Conservation (phyloP, 371 early-diverging fungal genomes). For the Scutellospora calospora region DNA sequence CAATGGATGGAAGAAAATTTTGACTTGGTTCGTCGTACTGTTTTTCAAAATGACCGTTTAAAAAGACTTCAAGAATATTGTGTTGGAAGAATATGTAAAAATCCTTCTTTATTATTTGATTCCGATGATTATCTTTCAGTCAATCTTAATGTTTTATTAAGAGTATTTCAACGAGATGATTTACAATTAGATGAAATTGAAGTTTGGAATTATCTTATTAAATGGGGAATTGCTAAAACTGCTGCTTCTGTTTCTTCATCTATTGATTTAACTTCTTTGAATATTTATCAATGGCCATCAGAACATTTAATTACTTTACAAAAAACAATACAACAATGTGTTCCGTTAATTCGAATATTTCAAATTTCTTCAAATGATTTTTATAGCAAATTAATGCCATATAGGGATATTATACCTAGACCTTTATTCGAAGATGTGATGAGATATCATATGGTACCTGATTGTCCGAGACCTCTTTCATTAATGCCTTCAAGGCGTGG, state of each 20-base stretch:
- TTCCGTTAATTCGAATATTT: slow-evolving; percentile 38
- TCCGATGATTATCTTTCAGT: slow-evolving; percentile 12
- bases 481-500: slow-evolving; percentile 21
- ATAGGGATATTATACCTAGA: slow-evolving; percentile 14
- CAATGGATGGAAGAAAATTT: slow-evolving; percentile 40
- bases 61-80: slow-evolving; percentile 37
- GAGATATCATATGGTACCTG: slow-evolving; percentile 20
- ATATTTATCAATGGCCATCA: slow-evolving; percentile 9
- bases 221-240: slow-evolving; percentile 34
- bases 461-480: not conserved
- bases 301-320: slow-evolving; percentile 14
- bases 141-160: slow-evolving; percentile 14
- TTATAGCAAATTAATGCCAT: slow-evolving; percentile 10
- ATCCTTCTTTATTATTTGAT: slow-evolving; percentile 24
- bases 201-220: slow-evolving; percentile 35
- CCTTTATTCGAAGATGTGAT: not conserved
- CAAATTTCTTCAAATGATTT: slow-evolving; percentile 37
- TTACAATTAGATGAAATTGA: slow-evolving; percentile 31
- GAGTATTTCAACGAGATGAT: slow-evolving; percentile 32
- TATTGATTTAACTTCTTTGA: not conserved
- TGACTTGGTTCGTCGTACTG: not conserved
- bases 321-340: slow-evolving; percentile 6
- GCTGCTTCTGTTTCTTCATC: not conserved
- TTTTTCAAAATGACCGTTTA: slow-evolving; percentile 29
- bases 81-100: slow-evolving; percentile 22